phyloP scores from a whole-genome alignment of 2,329 filamentous ascomycete species.

The Albophoma yamanashiensis region DNA sequence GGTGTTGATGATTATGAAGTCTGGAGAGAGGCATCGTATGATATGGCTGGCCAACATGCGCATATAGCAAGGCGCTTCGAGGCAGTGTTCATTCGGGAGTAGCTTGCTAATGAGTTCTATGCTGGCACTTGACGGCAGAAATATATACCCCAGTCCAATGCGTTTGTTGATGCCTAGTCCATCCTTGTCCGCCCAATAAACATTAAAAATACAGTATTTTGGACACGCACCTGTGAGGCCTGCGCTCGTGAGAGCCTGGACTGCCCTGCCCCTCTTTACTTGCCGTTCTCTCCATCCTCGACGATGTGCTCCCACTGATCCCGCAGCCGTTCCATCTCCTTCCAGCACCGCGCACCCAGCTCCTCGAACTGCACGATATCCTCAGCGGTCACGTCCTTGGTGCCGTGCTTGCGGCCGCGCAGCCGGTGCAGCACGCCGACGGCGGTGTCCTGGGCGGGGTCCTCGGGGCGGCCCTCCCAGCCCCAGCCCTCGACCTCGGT shows the following conservation, averaged over 20 bases:
- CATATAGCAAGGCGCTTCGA: background rate
- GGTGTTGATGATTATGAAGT: background rate
- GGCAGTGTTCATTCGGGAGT: background rate
- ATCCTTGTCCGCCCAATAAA: background rate
- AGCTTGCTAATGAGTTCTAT: background rate
- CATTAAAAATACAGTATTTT: background rate
- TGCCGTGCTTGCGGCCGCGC: constrained; percentile 48
- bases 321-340: constrained; percentile 61
- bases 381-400: constrained; percentile 49
- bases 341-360: constrained; percentile 52
- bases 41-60: background rate
- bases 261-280: background rate
- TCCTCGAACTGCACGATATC: constrained; percentile 50
- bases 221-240: background rate
- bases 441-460: constrained; percentile 31
- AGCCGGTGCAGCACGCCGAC: constrained; percentile 37
- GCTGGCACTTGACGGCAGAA: background rate
- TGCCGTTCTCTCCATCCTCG: constrained; percentile 2
- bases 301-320: constrained; percentile 47
- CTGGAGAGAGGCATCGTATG: background rate
- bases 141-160: background rate
- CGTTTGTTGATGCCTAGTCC: no score
- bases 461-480: constrained; percentile 48
- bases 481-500: constrained; percentile 88
- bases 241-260: background rate